Conservation (phyloP, 257 asterid species). For the Gentiana dahurica region DNA sequence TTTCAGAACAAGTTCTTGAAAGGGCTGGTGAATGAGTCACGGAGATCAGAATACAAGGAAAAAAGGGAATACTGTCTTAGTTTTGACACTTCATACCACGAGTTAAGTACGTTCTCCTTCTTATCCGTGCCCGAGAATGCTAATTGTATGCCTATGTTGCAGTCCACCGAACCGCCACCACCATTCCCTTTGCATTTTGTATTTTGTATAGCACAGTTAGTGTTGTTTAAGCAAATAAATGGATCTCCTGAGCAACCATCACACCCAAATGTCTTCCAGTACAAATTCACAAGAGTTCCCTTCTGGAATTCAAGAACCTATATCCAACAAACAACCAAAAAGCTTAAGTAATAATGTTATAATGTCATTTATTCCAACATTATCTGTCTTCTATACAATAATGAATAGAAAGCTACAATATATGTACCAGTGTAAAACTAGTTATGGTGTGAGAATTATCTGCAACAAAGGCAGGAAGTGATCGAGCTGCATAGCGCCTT, state of each 20-base stretch:
- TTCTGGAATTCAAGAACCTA: constrained; percentile 86
- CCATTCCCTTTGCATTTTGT: constrained; percentile 52
- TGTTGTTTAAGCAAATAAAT: constrained; percentile 67
- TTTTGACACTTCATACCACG: constrained; percentile 87
- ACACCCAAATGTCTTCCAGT: constrained; percentile 83
- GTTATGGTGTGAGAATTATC: constrained; percentile 48
- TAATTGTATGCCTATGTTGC: constrained; percentile 62
- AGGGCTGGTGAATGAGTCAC: constrained; percentile 39
- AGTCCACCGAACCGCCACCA: constrained; percentile 61
- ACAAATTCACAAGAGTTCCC: constrained; percentile 68
- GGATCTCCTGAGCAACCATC: constrained; percentile 41
- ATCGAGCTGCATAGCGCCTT: constrained; percentile 72
- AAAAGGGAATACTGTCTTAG: constrained; percentile 73
- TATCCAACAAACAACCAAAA: constrained; percentile 4
- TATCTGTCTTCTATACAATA: neutral
- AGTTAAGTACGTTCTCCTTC: constrained; percentile 56
- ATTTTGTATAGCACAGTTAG: constrained; percentile 60
- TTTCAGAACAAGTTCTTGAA: constrained; percentile 46
- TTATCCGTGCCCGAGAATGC: constrained; percentile 84
- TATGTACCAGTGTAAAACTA: constrained; percentile 81
- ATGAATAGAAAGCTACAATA: neutral
- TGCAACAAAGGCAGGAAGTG: constrained; percentile 65
- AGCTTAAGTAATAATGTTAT: neutral
- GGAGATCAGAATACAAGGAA: constrained; percentile 43
- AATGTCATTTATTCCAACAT: neutral